A percentile compares a stretch with the other conserved stretches of the same genome.
Conservation (phyloP, 441 rosid genomes). For the Croton setiger region DNA sequence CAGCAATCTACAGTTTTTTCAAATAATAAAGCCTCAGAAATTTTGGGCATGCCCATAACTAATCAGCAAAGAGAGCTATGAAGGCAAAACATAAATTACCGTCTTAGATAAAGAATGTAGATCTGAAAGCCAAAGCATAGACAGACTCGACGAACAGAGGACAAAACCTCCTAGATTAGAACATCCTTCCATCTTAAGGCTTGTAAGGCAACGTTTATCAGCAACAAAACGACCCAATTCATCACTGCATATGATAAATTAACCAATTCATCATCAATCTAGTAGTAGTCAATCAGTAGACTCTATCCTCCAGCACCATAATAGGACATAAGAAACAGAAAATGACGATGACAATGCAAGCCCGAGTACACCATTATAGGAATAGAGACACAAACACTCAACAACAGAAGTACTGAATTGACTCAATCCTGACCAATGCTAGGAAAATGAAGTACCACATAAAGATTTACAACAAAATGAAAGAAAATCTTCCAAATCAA, state of each 20-base stretch:
- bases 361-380: background rate
- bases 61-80: background rate
- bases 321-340: background rate
- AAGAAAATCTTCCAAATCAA: background rate
- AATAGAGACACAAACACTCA: background rate
- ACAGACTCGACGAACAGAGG: slow-evolving; percentile 75
- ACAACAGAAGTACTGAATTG: background rate
- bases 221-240: slow-evolving; percentile 94
- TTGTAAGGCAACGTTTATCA: slow-evolving; percentile 69
- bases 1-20: background rate
- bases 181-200: slow-evolving; percentile 95
- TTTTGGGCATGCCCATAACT: background rate
- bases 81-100: slow-evolving; percentile 36
- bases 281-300: background rate
- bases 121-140: slow-evolving; percentile 85
- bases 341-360: background rate
- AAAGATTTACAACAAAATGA: background rate
- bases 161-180: slow-evolving; percentile 73
- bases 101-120: slow-evolving; percentile 71
- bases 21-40: background rate
- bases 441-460: background rate
- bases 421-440: background rate
- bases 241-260: slow-evolving; percentile 48
- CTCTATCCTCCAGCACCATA: background rate
- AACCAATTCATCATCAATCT: slow-evolving; percentile 5